Conservation (phyloP, 768 basidiomycete genomes). For the Steccherinum ochraceum region DNA sequence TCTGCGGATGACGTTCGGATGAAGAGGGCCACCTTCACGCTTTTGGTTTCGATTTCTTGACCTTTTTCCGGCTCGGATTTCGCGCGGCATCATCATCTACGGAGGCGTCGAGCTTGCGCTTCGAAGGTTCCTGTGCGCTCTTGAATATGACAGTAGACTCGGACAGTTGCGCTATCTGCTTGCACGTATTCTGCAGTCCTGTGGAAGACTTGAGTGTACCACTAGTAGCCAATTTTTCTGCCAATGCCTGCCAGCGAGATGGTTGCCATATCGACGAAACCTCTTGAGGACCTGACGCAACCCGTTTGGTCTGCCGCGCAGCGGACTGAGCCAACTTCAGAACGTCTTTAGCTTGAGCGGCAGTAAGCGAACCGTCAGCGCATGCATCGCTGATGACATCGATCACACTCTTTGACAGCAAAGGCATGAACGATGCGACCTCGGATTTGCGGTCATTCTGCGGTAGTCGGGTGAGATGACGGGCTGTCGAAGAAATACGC, state of each 20-base stretch:
- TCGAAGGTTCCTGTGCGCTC: conserved; percentile 12
- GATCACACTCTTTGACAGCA: conserved; percentile 43
- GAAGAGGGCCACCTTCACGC: not conserved
- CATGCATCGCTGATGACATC: conserved; percentile 43
- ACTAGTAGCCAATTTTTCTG: conserved; percentile 38
- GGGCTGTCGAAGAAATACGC: not conserved
- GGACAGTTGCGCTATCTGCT: conserved; percentile 44
- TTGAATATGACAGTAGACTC: conserved; percentile 19
- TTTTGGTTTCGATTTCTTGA: conserved; percentile 30
- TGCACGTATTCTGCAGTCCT: conserved; percentile 56
- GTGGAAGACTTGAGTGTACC: conserved; percentile 58
- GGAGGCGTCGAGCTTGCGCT: conserved; percentile 21
- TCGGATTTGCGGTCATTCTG: conserved; percentile 35
- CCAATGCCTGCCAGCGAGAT: conserved; percentile 46
- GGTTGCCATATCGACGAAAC: conserved; percentile 52
- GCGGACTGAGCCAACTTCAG: conserved; percentile 62
- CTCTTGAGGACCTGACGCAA: conserved; percentile 24
- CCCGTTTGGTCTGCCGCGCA: conserved; percentile 58
- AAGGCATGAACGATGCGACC: conserved; percentile 41
- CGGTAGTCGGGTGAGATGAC: conserved; percentile 10
- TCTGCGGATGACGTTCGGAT: not conserved
- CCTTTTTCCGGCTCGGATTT: conserved; percentile 40
- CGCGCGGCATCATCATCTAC: conserved; percentile 9
- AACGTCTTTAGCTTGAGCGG: conserved; percentile 72
- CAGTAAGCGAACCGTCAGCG: conserved; percentile 40